Evolutionary conservation across 1,284 basidiomycete species (phyloP), one percentile per base, ranked within the genome.

Genomic region (Trametes pubescens): DNA sequence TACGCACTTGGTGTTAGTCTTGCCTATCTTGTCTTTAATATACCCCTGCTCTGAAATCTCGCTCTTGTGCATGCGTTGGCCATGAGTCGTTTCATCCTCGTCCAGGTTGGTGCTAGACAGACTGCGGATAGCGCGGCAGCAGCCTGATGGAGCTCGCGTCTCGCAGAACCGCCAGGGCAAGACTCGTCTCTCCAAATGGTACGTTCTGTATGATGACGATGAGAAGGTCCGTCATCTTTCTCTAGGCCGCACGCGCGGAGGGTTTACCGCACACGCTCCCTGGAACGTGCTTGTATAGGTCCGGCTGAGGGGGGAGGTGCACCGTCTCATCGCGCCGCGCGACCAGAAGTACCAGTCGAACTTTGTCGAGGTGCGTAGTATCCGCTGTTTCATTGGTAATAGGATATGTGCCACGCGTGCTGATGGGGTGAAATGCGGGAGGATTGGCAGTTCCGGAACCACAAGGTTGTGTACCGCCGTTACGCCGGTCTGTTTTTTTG

Each of bases 301-400:
- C 61, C 87, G 95, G 59, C 83, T 99, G 61, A 86, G 96, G 43
- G 96, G 96, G 24, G 97, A 99, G 77, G 96, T 99, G 1, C 97
- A 99, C 76, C 85, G 97, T 47, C 78, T 99, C 65, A 93, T 99
- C 21, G 97, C 97, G 0, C 95, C 96, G n/a, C 81, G 97, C 67
- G 97, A 99, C 78, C 96, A 98, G 82, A 98, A 98, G 78, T 97
- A 98, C 71, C 98, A 99, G 78, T 97, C 95, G 62, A 99, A 99
- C 79, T 99, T 99, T 75, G 96, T 99, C 55, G 97, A 99, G 86
- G 96, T 97, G 69, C 61, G 88, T 61, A 35, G 11, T 21, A 13
- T 48, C 8, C 24, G 43, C 57, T 64, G 18, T 11, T 54, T 16
- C 40, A 22, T 55, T 24, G 4, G 21, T 26, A 21, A 58, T 51